Conservation (phyloP, 2,329 filamentous ascomycete genomes). For the Arthrobotrys megalospora region DNA sequence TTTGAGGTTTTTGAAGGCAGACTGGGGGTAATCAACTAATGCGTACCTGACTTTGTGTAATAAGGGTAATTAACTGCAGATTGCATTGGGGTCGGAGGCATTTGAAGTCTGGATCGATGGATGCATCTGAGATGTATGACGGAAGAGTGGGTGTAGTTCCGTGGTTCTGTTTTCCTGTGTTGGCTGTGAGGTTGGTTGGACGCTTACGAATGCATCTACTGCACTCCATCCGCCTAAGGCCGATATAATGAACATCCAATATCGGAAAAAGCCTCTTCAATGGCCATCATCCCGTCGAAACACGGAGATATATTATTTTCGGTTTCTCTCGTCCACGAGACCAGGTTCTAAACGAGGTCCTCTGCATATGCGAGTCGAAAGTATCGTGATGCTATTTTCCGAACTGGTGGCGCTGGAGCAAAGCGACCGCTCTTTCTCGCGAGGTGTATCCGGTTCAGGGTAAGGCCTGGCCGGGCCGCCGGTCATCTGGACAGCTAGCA, state of each 20-base stretch:
- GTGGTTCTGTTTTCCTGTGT: not conserved
- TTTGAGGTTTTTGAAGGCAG: not conserved
- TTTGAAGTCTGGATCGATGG: conserved; percentile 2
- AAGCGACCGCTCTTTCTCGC: not conserved
- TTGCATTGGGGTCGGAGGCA: not conserved
- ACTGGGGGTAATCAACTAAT: not conserved
- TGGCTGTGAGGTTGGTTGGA: not conserved
- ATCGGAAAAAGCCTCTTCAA: not conserved
- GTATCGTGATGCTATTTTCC: conserved; percentile 13
- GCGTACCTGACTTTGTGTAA: too few relatives aligned
- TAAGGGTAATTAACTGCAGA: too few relatives aligned
- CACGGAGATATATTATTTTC: conserved; percentile 1
- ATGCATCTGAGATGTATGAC: not conserved
- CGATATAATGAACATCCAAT: conserved; percentile 6
- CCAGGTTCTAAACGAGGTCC: conserved; percentile 7
- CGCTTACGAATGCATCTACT: conserved; percentile 9
- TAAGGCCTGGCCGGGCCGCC: conserved; percentile 10
- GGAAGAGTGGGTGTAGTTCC: not conserved
- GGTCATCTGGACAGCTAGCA: conserved; percentile 3
- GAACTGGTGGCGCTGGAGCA: conserved; percentile 13
- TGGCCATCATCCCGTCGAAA: conserved; percentile 30
- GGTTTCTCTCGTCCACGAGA: not conserved
- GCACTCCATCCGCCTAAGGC: not conserved
- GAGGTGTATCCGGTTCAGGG: not conserved
- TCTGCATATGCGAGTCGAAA: not conserved